A percentile compares a stretch with the other conserved stretches of the same genome.
These are phyloP conservation scores for Salvia sclarea DNA, from an alignment of 305 asterid species.

Conservation along the genomic window DNA sequence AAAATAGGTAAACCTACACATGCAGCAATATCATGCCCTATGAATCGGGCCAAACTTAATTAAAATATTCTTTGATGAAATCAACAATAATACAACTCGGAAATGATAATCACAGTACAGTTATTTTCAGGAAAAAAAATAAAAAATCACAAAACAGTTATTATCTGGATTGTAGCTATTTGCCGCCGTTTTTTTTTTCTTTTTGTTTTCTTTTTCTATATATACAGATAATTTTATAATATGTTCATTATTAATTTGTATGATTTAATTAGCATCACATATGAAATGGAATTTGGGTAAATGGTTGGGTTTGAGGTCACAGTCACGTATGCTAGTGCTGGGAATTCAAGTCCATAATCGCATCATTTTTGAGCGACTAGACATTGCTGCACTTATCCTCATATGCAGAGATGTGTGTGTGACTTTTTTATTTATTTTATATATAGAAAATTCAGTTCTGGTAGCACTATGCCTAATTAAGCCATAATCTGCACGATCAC, in stretches of 20 bases:
- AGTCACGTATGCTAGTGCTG: slow-evolving; percentile 28
- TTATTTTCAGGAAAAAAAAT: too few relatives aligned
- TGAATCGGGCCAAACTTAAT: too few relatives aligned
- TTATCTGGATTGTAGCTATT: too few relatives aligned
- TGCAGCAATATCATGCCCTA: neutral
- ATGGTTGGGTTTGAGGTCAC: neutral
- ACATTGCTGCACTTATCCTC: neutral
- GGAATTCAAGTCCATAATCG: slow-evolving; percentile 7
- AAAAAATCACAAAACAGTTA: too few relatives aligned
- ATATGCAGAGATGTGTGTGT: neutral
- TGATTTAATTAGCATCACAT: neutral
- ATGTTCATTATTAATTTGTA: too few relatives aligned
- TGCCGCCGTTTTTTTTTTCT: too few relatives aligned
- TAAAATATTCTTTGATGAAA: neutral
- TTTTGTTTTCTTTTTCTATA: too few relatives aligned
- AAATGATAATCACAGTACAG: too few relatives aligned
- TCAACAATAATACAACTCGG: neutral
- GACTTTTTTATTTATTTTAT: too few relatives aligned
- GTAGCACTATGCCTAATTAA: slow-evolving; percentile 15
- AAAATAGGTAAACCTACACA: neutral
- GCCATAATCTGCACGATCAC: neutral
- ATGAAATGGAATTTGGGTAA: neutral
- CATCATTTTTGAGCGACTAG: slow-evolving; percentile 23
- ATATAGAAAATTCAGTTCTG: slow-evolving; percentile 7
- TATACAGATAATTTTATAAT: too few relatives aligned